phyloP scores from a whole-genome alignment of 352 stramenopile species.

The Thalassiosira hispida region DNA sequence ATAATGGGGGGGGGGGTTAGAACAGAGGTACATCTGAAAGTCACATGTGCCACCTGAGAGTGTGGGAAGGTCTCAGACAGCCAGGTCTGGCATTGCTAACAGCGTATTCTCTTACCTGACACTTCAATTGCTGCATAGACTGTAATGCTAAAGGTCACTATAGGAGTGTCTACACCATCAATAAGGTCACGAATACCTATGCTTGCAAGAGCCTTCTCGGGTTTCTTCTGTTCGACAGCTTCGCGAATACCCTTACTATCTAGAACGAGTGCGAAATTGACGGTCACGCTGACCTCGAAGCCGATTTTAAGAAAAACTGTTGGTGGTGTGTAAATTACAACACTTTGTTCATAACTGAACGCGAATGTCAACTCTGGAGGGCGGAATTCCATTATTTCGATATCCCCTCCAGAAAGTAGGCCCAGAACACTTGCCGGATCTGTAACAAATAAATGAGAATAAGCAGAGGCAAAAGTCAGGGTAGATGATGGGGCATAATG shows the following conservation, averaged over 20 bases:
- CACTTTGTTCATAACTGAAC: neutral
- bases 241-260: slow-evolving; percentile 32
- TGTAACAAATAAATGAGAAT: too few relatives aligned
- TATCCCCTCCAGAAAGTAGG: slow-evolving; percentile 14
- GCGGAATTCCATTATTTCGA: slow-evolving; percentile 26
- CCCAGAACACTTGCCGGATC: slow-evolving; percentile 21
- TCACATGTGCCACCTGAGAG: too few relatives aligned
- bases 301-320: slow-evolving; percentile 7
- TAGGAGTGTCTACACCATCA: slow-evolving; percentile 26
- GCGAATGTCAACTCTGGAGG: slow-evolving; percentile 10
- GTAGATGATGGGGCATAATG: too few relatives aligned
- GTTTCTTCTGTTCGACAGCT: slow-evolving; percentile 6
- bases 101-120: too few relatives aligned
- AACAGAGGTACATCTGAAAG: too few relatives aligned
- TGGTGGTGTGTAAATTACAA: slow-evolving; percentile 19
- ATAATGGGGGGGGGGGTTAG: neutral
- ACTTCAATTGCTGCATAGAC: slow-evolving; percentile 9
- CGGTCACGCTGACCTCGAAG: slow-evolving; percentile 9
- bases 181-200: slow-evolving; percentile 32
- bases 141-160: slow-evolving; percentile 3
- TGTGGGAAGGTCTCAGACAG: too few relatives aligned
- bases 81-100: too few relatives aligned
- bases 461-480: too few relatives aligned
- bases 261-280: slow-evolving; percentile 12
- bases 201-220: slow-evolving; percentile 14